Evolutionary conservation across 805 yeast species (phyloP), one percentile per base, ranked within the genome.

Genomic region (Torulaspora delbrueckii): DNA sequence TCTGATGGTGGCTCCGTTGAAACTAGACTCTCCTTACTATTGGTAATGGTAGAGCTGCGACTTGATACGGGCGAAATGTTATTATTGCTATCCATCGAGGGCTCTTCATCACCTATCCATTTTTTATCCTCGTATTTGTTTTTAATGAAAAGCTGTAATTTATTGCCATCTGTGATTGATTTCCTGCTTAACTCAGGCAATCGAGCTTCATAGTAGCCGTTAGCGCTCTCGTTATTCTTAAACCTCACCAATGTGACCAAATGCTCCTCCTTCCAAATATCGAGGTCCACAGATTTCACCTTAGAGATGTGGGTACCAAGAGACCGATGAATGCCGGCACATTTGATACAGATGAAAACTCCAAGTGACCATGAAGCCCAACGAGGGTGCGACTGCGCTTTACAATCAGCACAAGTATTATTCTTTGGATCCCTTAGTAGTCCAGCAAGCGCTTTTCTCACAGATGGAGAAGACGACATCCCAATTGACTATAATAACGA

Each of bases 311-410:
- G 99, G 0, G 97, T 90, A 1, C 99, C 98, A 83, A 91, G 81
- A 42, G 91, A 79, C 61, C 98, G 75, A 64, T 91, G 99, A 51
- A 91, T 85, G 1, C 99, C 99, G 1, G 97, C 90, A 67, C 99
- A 91, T 57, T 93, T 76, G 53, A 91, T 91, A 66, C 99, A 91
- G 34, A 91, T 77, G 59, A 93, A 90, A 46, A 93, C 80, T 19
- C 99, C 99, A 43, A 91, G 66, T 56, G 84, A 89, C 96, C 97
- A 91, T 14, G 95, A 83, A 8, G 98, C 96, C 99, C 99, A 91
- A 44, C 98, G 76, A 18, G 99, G 99, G 66, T 91, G 95, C 28
- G 84, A 76, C 10, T 91, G 77, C 0, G 81, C 76, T 65, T 93
- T 91, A 69, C 99, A 91, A 66, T 91, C 99, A 1, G 90, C 96